These are phyloP conservation scores for Protomyces arabidopsidicola DNA, from an alignment of 1,139 yeast species.

Conservation along the genomic window DNA sequence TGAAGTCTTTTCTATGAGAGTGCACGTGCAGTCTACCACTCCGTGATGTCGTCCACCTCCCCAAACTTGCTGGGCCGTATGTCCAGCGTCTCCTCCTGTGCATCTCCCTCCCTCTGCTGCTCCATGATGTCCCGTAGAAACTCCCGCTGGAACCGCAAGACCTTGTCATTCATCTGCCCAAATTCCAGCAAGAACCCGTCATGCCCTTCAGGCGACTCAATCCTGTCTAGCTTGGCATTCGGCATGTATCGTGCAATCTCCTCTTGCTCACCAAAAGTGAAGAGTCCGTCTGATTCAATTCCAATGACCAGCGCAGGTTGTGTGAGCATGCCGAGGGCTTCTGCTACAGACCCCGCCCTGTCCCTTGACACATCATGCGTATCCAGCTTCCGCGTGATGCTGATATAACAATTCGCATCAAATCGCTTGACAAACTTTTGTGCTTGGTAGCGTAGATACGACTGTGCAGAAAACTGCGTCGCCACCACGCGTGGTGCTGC, in stretches of 20 bases:
- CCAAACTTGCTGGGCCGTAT: conserved; percentile 80
- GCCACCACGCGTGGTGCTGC: conserved; percentile 48
- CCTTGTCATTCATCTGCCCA: conserved; percentile 66
- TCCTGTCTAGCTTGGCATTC: conserved; percentile 59
- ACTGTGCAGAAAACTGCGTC: conserved; percentile 90
- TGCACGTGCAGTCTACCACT: conserved; percentile 4
- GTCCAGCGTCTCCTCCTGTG: conserved; percentile 42
- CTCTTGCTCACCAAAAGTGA: conserved; percentile 88
- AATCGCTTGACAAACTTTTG: conserved; percentile 80
- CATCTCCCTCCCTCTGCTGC: conserved; percentile 50
- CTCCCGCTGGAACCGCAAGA: conserved; percentile 58
- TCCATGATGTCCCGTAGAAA: conserved; percentile 57
- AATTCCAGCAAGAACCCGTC: conserved; percentile 93
- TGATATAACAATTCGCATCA: conserved; percentile 93
- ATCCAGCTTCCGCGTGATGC: conserved; percentile 87
- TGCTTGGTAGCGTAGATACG: conserved; percentile 89
- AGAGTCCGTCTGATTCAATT: conserved; percentile 83
- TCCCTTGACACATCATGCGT: conserved; percentile 91
- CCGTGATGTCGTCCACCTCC: conserved; percentile 58
- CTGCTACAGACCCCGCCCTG: conserved; percentile 49
- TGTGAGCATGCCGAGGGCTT: conserved; percentile 53
- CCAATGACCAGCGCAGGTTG: conserved; percentile 85
- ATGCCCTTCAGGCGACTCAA: conserved; percentile 95
- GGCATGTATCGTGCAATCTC: conserved; percentile 72
- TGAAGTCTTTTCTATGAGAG: no score